A percentile compares a stretch with the other conserved stretches of the same genome.
phyloP scores from a whole-genome alignment of 2,329 filamentous ascomycete species.

The Metarhizium robertsii region DNA sequence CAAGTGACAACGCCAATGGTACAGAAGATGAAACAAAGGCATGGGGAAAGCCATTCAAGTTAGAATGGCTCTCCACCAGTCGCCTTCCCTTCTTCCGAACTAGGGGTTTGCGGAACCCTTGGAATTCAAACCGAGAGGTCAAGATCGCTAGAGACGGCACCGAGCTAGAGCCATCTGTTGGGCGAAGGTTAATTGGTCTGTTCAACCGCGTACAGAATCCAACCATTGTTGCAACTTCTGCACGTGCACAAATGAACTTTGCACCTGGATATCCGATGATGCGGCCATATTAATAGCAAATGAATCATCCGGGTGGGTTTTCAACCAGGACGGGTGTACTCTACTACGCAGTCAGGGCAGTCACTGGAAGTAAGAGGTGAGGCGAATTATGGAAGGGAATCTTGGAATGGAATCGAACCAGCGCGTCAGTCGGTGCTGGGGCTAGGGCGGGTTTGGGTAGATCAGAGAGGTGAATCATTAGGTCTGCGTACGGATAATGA shows the following conservation, averaged over 20 bases:
- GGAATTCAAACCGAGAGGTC: conserved; percentile 91
- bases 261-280: conserved; percentile 28
- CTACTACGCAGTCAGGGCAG: background rate
- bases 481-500: too few species aligned
- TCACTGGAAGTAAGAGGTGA: too few species aligned
- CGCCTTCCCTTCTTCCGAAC: conserved; percentile 84
- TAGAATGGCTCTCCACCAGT: conserved; percentile 82
- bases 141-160: conserved; percentile 95
- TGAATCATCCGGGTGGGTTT: background rate
- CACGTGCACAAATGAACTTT: conserved; percentile 24
- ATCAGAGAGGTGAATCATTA: too few species aligned
- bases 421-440: too few species aligned
- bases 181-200: conserved; percentile 65
- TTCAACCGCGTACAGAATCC: conserved; percentile 54
- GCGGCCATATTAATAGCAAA: conserved; percentile 23
- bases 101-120: conserved; percentile 78
- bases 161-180: conserved; percentile 77
- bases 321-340: background rate
- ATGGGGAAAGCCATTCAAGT: conserved; percentile 84
- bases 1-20: conserved; percentile 28
- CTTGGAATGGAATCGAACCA: too few species aligned
- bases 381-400: too few species aligned
- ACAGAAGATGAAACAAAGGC: conserved; percentile 48
- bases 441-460: too few species aligned
- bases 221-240: conserved; percentile 17